Conservation (phyloP, 192 early-diverging fungal genomes). For the Fimicolochytrium jonesii region DNA sequence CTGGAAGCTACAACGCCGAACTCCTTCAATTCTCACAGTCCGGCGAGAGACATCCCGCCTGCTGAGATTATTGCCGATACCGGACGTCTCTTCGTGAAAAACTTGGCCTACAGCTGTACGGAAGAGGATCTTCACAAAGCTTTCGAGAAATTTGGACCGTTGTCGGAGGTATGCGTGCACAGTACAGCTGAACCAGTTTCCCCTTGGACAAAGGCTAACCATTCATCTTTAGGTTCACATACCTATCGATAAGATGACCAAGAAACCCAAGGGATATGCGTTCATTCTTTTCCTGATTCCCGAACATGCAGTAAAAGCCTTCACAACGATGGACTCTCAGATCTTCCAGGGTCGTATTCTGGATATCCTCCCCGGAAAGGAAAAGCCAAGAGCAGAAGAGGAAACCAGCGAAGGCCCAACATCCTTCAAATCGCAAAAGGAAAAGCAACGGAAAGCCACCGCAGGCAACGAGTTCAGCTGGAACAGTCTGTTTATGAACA, state of each 20-base stretch:
- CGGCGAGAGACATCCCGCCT: slow-evolving; percentile 27
- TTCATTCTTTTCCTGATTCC: slow-evolving; percentile 86
- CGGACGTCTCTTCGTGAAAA: slow-evolving; percentile 89
- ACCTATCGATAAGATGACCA: slow-evolving; percentile 88
- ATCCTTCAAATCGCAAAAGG: slow-evolving; percentile 78
- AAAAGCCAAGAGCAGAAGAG: slow-evolving; percentile 63
- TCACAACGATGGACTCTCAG: slow-evolving; percentile 69
- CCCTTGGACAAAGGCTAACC: no score
- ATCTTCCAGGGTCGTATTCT: slow-evolving; percentile 91
- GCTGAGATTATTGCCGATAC: slow-evolving; percentile 83
- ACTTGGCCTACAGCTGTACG: slow-evolving; percentile 86
- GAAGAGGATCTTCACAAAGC: slow-evolving; percentile 77
- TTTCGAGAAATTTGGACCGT: slow-evolving; percentile 84
- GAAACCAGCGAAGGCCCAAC: slow-evolving; percentile 8
- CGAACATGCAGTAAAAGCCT: slow-evolving; percentile 91
- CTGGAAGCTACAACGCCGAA: not conserved
- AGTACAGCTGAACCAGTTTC: not conserved
- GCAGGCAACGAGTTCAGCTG: slow-evolving; percentile 88
- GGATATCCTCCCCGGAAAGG: slow-evolving; percentile 84
- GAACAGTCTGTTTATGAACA: slow-evolving; percentile 94
- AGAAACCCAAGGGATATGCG: slow-evolving; percentile 89
- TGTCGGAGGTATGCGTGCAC: slow-evolving; percentile 65
- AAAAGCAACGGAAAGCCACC: slow-evolving; percentile 69
- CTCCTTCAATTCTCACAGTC: not conserved
- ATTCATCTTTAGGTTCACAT: slow-evolving; percentile 76